Evolutionary conservation across 2,329 filamentous ascomycete genomes (phyloP).

Genomic region (Paramyrothecium sp.): DNA sequence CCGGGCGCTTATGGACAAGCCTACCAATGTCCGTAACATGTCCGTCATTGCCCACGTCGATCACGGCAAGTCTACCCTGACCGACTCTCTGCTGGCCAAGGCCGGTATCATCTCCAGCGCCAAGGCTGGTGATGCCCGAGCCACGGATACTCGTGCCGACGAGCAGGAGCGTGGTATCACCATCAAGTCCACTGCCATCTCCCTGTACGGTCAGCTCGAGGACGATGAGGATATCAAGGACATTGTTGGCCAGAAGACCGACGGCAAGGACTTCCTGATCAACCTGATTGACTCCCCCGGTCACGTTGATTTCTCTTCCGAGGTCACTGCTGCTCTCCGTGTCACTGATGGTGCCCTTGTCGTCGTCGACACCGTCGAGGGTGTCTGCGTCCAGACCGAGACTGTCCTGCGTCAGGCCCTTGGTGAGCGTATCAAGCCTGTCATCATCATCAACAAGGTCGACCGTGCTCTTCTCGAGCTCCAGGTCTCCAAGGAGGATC

Average conservation of each 20-base stretch:
- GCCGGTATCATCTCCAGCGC: conserved; percentile 98
- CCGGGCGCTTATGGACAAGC: conserved; percentile 75
- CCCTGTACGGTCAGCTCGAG: conserved; percentile 83
- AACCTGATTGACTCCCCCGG: conserved; percentile 99
- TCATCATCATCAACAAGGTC: conserved; percentile 99
- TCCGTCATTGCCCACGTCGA: conserved; percentile 99
- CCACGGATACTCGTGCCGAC: conserved; percentile 94
- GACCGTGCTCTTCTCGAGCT: conserved; percentile 99
- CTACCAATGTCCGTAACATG: conserved; percentile 86
- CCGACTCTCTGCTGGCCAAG: conserved; percentile 98
- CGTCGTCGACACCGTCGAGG: conserved; percentile 99
- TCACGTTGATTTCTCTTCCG: conserved; percentile 99
- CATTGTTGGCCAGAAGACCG: conserved; percentile 81
- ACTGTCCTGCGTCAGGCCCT: conserved; percentile 98
- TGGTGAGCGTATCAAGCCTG: conserved; percentile 99
- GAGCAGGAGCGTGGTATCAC: conserved; percentile 99
- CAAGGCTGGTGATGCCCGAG: conserved; percentile 93
- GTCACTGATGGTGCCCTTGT: conserved; percentile 99
- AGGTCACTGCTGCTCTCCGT: conserved; percentile 98
- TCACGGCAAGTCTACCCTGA: conserved; percentile 99
- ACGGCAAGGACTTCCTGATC: conserved; percentile 97
- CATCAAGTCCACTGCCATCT: conserved; percentile 99
- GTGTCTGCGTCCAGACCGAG: conserved; percentile 99
- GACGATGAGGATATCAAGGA: conserved; percentile 91
- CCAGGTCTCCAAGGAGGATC: conserved; percentile 96